These are phyloP conservation scores for Haberlea rhodopensis DNA, from an alignment of 257 asterid genomes.

Conservation along the genomic window DNA sequence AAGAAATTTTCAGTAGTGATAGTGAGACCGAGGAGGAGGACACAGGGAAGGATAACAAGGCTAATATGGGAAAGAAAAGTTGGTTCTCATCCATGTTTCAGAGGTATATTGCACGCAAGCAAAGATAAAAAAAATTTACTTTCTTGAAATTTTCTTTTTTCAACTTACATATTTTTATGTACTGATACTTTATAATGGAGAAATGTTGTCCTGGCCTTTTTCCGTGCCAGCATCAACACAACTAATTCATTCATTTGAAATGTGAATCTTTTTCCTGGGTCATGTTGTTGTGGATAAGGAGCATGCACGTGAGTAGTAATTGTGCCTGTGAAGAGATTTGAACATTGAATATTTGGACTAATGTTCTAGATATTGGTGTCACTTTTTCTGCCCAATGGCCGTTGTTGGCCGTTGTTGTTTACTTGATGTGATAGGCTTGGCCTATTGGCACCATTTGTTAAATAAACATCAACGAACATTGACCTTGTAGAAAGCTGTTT, in stretches of 20 bases:
- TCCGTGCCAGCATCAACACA: too few species aligned
- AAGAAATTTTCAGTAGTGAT: conserved; percentile 78
- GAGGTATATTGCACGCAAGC: conserved; percentile 46
- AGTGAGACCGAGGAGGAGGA: conserved; percentile 73
- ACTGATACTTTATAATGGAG: too few species aligned
- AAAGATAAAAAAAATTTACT: too few species aligned
- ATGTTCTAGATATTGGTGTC: not conserved
- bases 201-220: too few species aligned
- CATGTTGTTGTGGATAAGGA: not conserved
- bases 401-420: not conserved
- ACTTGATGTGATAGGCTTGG: not conserved
- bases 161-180: too few species aligned
- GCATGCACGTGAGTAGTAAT: not conserved
- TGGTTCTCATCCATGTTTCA: conserved; percentile 96
- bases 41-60: conserved; percentile 43
- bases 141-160: too few species aligned
- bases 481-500: not conserved
- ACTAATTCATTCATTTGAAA: not conserved
- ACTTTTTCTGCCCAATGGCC: not conserved
- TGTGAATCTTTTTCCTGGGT: not conserved
- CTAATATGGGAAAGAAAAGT: conserved; percentile 66
- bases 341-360: not conserved
- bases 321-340: conserved; percentile 6
- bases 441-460: not conserved
- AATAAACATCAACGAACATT: conserved; percentile 12